Evolutionary conservation across 768 basidiomycete species (phyloP), one percentile per base, ranked within the genome.

Genomic region (Psilocybe sp.): DNA sequence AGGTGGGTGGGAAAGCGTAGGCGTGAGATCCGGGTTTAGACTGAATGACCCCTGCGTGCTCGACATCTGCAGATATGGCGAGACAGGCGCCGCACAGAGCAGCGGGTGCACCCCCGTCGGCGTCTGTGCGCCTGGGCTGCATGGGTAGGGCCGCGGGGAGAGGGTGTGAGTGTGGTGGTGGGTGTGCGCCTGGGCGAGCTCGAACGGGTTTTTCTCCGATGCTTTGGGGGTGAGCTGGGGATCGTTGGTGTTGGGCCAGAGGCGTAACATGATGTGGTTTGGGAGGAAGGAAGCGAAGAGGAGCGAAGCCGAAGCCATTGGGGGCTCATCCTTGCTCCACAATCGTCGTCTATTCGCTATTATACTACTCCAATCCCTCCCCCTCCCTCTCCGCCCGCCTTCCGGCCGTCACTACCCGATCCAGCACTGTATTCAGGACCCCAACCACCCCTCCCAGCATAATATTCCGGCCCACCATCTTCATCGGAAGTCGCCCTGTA

Each of bases 371-470:
- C 48, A 50, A 37, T 56, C 46, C 42, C 45, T 49, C 57, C 40
- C 59, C 59, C 36, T 61, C 56, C 33, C 52, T 50, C 48, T 60
- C 60, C 43, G 56, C 55, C 55, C 52, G 56, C 38, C 51, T 52
- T 35, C 53, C 53, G 52, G 51, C 52, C 57, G 39, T 66, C 18
- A 64, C 69, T 70, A 28, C 48, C 32, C 70, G 72, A 8, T 74
- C 65, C 51, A 85, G 59, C 38, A 68, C 51, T 37, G 76, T 72
- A 70, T 89, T 72, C 40, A 70, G 68, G 3, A 68, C 66, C 16
- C 89, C 90, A 28, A 81, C 72, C 33, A 77, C 48, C n/a, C 73
- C 51, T n/a, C 86, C 89, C 31, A 87, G 68, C 52, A 71, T 60
- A 53, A 81, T 41, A 20, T 76, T 74, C 52, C 78, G 75, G 44